A percentile compares a stretch with the other conserved stretches of the same genome.
phyloP scores from a whole-genome alignment of 2,329 filamentous ascomycete genomes.

The Talaromyces albobiverticillius region DNA sequence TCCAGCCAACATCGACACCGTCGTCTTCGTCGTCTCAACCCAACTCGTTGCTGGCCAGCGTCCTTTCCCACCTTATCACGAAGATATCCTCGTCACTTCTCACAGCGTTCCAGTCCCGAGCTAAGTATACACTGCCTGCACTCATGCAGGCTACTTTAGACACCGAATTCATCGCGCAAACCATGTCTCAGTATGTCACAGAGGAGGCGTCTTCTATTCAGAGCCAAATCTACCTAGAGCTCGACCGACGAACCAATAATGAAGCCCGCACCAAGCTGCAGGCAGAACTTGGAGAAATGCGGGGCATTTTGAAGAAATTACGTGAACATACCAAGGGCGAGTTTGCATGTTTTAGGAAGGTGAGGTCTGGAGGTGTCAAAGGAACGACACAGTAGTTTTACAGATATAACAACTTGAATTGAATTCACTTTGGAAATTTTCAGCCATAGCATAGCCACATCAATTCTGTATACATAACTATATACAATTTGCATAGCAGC shows the following conservation, averaged over 20 bases:
- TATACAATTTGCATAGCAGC: background rate
- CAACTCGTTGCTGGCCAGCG: constrained; percentile 67
- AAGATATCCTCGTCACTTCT: constrained; percentile 77
- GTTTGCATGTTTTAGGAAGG: constrained; percentile 79
- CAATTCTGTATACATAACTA: background rate
- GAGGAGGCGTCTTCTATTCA: constrained; percentile 78
- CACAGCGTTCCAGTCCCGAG: constrained; percentile 67
- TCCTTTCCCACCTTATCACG: constrained; percentile 84
- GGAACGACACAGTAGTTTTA: background rate
- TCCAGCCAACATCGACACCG: constrained; percentile 67
- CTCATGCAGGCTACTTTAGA: constrained; percentile 97
- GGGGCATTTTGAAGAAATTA: constrained; percentile 77
- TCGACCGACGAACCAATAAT: constrained; percentile 86
- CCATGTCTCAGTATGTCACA: constrained; percentile 83
- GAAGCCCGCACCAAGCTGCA: constrained; percentile 77
- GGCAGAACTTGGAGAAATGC: constrained; percentile 84
- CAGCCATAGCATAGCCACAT: no score
- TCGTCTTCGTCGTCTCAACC: constrained; percentile 66
- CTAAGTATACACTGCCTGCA: constrained; percentile 70
- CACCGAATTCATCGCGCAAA: constrained; percentile 95
- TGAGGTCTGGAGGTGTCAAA: constrained; percentile 35
- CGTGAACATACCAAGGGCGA: constrained; percentile 78
- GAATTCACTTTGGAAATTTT: no score
- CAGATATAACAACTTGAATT: no score
- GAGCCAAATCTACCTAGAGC: constrained; percentile 84